Evolutionary conservation across 345 rosid species (phyloP), one percentile per base, ranked within the genome.

Genomic region (Raphanus sativus): DNA sequence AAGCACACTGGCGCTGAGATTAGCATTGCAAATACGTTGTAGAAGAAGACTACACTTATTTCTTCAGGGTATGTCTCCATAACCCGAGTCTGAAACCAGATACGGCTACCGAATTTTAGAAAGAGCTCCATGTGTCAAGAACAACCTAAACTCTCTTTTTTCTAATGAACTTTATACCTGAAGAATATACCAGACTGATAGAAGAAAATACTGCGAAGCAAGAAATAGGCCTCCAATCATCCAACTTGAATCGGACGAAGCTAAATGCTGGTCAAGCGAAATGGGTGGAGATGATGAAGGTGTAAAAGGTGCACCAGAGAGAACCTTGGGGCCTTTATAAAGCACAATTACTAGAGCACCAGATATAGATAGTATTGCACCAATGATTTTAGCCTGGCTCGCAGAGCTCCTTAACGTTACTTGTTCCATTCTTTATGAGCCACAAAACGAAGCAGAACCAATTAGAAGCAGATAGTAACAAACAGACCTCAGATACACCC

Each of bases 1-100:
- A 65, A 24, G 40, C 69, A 65, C 26, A 65, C 69, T 21, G 68
- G 68, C 17, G 52, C 68, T 36, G 68, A 65, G 68, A 65, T 65
- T 17, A 65, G n/a, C 5, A 29, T 36, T 65, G 52, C 68, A 17
- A 34, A 65, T 65, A 65, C 5, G 52, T 13, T 36, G 68, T 65
- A 65, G 45, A 21, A 17, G 68, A 65, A 65, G 52, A 65, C 52
- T 65, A 65, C 52, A 1, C 52, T 65, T 36, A 65, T 65, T 36
- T 36, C 52, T 17, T 65, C 68, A 36, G 68, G 68, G 68, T 65
- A 65, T 17, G 34, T 26, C 68, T 34, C 68, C 68, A 64, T 64
- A 45, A 64, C 13, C 52, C 42, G 50, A 3, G 69, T 65, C 69
- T 65, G 55, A 65, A 7, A 65, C 29, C 55, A 40, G 7, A 40